Base-by-base conservation (phyloP, 2,329 filamentous ascomycete species). In the Pezicula radicicola region DNA sequence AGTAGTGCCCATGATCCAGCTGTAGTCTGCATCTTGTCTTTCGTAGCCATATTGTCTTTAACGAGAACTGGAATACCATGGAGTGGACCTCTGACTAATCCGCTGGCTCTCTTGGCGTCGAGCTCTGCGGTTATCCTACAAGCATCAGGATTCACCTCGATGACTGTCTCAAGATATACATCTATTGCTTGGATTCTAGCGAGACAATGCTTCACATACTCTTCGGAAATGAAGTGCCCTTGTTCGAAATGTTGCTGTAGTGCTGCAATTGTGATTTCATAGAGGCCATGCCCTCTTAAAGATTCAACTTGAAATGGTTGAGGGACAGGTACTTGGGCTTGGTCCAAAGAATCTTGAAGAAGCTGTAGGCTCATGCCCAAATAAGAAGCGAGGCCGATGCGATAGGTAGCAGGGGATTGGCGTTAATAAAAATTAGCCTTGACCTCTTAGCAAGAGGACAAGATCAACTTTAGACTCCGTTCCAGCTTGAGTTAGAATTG, bases 21-120 rank as follows among this genome's bases (percentile, higher is more conserved):
- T 3, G 79, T 80, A 50, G 79, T 83, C 58, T 80, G 75, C 77
- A 83, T 80, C 57, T 73, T 61, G 59, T 83, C 80, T 3, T 66
- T 62, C 0, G 80, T 83, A 18, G 76, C 79, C 48, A 84, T 82
- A 60, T 81, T 81, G 63, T 81, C 77, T 65, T 84, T 84, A 67
- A 84, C 74, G 15, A 83, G 65, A 43, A 84, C 76, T 0, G 80
- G 81, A 3, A 84, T 72, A 2, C 81, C 80, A 63, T 83, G 79
- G 1, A 82, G 66, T 6, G 77, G 76, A 1, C 59, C 58, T 16
- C 57, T 28, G 9, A 53, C 19, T 13, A 42, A 49, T 5, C 53
- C 53, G 19, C 33, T 44, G 15, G 39, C 33, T 9, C 57, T 54
- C 42, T 63, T 60, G 7, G 27, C 46, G 46, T 63, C 60, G 4